Base-by-base conservation (phyloP, 768 basidiomycete species). In the Pulveroboletus sp. region DNA sequence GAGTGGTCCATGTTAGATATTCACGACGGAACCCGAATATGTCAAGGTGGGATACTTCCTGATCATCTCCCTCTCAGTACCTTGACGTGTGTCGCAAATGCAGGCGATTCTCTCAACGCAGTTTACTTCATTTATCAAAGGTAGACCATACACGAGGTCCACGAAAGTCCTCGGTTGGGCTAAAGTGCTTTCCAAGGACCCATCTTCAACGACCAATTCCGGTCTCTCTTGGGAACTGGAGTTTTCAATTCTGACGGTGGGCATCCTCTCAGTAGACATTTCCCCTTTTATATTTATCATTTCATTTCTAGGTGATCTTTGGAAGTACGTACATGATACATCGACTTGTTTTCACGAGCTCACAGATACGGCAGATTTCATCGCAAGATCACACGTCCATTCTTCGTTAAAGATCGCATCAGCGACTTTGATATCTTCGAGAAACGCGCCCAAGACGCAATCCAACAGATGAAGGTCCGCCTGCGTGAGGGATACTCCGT, bases 221-320 rank as follows among this genome's bases (percentile, higher is more conserved):
- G 50, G 10, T 62, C 65, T 5, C 51, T 71, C 21, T 55, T 69
- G 41, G 72, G 72, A 2, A 66, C 55, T 0, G 73, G 72, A 14
- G 70, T 75, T 2, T 72, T 74, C 54, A 75, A 74, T 40, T 70
- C 73, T 11, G 73, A 74, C 38, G 72, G 69, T 64, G 37, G 20
- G 59, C 31, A 4, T 33, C 25, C 8, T 34, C n/a, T 23, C 13
- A 25, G 21, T 23, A 1, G n/a, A 2, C n/a, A 14, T 8, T 13
- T 25, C 5, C 8, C 27, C 13, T 13, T 7, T 3, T 37, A 33
- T 11, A 31, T 41, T 52, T 31, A 44, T 40, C 27, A 4, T 1
- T 35, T 32, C 23, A 8, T 36, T n/a, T 9, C 14, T 47, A 70
- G 67, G 53, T 3, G 72, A 71, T 23, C 52, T 53, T 17, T 74